A percentile compares a stretch with the other conserved stretches of the same genome.
phyloP scores from a whole-genome alignment of 2,329 filamentous ascomycete genomes.

The Pleomassaria siparia region DNA sequence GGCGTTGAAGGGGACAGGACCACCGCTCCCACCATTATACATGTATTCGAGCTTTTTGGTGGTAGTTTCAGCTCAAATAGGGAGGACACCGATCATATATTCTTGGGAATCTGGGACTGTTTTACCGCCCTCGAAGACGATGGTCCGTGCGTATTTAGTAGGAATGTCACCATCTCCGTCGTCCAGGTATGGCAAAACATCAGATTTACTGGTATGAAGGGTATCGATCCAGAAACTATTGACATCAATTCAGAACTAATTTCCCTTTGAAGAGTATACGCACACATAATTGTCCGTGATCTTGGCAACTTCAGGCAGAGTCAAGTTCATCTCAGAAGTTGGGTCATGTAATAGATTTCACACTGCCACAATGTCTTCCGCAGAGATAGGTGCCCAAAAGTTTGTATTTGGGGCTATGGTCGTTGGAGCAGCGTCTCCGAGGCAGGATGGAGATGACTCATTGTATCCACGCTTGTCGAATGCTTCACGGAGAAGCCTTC shows the following conservation, averaged over 20 bases:
- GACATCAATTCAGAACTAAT: not conserved
- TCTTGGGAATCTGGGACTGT: slow-evolving; percentile 49
- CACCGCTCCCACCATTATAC: slow-evolving; percentile 41
- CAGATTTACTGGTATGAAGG: slow-evolving; percentile 53
- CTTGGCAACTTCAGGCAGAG: slow-evolving; percentile 39
- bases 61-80: slow-evolving; percentile 37
- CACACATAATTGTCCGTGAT: slow-evolving; percentile 50
- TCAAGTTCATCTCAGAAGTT: slow-evolving; percentile 49
- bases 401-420: slow-evolving; percentile 44
- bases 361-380: slow-evolving; percentile 48
- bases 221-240: slow-evolving; percentile 50
- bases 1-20: slow-evolving; percentile 29
- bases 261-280: not conserved
- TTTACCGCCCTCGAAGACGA: slow-evolving; percentile 51
- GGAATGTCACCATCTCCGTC: slow-evolving; percentile 42
- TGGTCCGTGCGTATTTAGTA: slow-evolving; percentile 49
- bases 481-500: slow-evolving; percentile 19
- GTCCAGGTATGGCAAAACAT: slow-evolving; percentile 49
- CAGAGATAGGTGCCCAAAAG: slow-evolving; percentile 46
- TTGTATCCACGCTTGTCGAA: slow-evolving; percentile 21
- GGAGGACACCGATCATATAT: slow-evolving; percentile 55
- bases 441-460: slow-evolving; percentile 12
- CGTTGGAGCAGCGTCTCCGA: slow-evolving; percentile 13
- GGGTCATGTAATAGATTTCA: slow-evolving; percentile 49
- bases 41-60: slow-evolving; percentile 31